Base-by-base conservation (phyloP, 176 grass and related monocot genomes). In the Tuctoria greenei region DNA sequence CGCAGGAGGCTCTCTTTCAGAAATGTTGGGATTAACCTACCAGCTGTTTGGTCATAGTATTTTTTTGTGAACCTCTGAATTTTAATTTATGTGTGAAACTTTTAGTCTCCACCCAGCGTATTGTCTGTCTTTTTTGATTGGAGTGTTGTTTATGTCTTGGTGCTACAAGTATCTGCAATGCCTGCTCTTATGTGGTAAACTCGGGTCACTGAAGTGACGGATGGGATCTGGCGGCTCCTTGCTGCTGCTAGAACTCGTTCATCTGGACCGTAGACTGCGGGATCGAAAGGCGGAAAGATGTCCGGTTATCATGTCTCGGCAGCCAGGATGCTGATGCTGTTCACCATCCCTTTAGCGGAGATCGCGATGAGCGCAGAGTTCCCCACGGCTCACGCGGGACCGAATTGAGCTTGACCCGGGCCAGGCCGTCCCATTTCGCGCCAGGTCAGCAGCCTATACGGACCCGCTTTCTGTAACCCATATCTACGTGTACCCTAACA, bases 371-470 rank as follows among this genome's bases (percentile, higher is more conserved):
- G 66, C 36, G 27, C 35, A 58, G 31, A 25, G 10, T 17, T 47
- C 1, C 9, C 28, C 45, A 36, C n/a, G n/a, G n/a, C n/a, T n/a
- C n/a, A n/a, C n/a, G n/a, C n/a, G n/a, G n/a, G 52, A 15, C 34
- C 21, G 37, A 64, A n/a, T 1, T 12, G 6, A 27, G 43, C 45
- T 41, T 27, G 54, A 35, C 26, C 16, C 5, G 65, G 72, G 58
- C 16, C 5, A 56, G 72, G 58, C 72, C 56, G 38, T 75, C 79
- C 51, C 40, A 9, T 66, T 78, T 61, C 12, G 40, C 54, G 86
- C 75, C 86, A 83, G 75, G 75, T 83, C 80, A 83, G 54, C 73
- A 73, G 31, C 80, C 62, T 73, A 54, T 28, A 0, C 54, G 74
- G 85, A 34, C 51, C 79, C 83, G 63, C 71, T 13, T 14, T 6